Evolutionary conservation across 257 asterid species (phyloP), one percentile per base, ranked within the genome.

Genomic region (Plectranthus barbatus): DNA sequence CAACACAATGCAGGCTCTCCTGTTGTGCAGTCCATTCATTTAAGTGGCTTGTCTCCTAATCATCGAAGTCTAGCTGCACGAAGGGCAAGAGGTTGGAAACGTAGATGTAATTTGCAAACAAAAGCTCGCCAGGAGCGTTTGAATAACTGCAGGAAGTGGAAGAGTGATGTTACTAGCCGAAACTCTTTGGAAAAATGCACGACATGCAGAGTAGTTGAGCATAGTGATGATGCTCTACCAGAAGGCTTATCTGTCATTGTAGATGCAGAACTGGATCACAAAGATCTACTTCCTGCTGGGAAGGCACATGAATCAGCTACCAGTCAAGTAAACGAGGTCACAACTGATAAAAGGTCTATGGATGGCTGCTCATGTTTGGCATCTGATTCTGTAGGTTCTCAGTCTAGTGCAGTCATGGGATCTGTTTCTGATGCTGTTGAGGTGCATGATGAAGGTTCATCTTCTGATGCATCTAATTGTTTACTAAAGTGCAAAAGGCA

Each of bases 41-140:
- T 68, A 44, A 77, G 72, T 69, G 92, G 76, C 52, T 69, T 68
- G 26, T 76, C 81, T 36, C 58, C 89, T 9, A 84, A 63, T 76
- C 81, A 75, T 80, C 83, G 84, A 74, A 76, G 79, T 69, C 78
- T 78, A 68, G 74, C 86, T 48, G 85, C 94, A 15, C 75, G 81
- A 76, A 89, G 85, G 72, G 77, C 88, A 31, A 77, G 84, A 75
- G 89, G 89, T 46, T 83, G 97, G 95, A 92, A 90, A 69, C 82
- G 95, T 33, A 80, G 85, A 20, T 64, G 79, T 71, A 74, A 75
- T 77, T 73, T 83, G 81, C 94, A 76, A 72, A 80, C 82, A 54
- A 84, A 81, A 77, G 88, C 85, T 78, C 85, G 81, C 66, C 88
- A 75, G 76, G 96, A 92, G 75, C 74, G 89, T 41, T 67, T 81